A percentile compares a stretch with the other conserved stretches of the same genome.
These are phyloP conservation scores for Chlorella variabilis DNA, from an alignment of 163 green algal species.

Conservation along the genomic window DNA sequence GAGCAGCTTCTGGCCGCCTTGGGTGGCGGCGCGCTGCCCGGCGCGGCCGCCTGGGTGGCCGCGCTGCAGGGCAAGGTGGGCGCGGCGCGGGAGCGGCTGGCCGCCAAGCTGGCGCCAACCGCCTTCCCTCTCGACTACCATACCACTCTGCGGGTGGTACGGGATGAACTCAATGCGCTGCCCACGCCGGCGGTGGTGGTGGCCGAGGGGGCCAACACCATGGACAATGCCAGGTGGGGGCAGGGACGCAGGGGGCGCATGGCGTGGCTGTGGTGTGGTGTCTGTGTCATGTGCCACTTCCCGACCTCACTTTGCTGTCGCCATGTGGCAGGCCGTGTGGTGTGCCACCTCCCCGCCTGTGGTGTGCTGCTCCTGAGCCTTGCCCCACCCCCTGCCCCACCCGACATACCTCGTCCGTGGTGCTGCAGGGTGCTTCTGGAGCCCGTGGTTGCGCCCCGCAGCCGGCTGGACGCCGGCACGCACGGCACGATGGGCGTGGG, in stretches of 20 bases:
- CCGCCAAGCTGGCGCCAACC: conserved; percentile 36
- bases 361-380: neutral
- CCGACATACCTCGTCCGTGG: neutral
- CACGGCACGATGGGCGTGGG: conserved; percentile 91
- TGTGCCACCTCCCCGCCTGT: neutral
- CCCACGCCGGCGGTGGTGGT: conserved; percentile 65
- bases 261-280: neutral
- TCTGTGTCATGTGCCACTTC: neutral
- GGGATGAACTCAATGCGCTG: conserved; percentile 52
- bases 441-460: conserved; percentile 63
- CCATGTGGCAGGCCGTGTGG: no score
- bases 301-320: no score
- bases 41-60: conserved; percentile 24
- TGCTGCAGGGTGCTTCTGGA: conserved; percentile 58
- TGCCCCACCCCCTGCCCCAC: neutral
- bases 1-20: conserved; percentile 45
- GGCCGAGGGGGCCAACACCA: conserved; percentile 88
- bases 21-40: neutral
- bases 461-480: conserved; percentile 81
- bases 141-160: conserved; percentile 66
- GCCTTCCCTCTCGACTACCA: conserved; percentile 75
- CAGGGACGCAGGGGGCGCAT: no score
- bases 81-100: conserved; percentile 62
- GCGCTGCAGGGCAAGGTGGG: conserved; percentile 34
- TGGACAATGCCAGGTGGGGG: conserved; percentile 74